Evolutionary conservation across 108 stramenopile species (phyloP).

Genomic region (Nannochloropsis salina): DNA sequence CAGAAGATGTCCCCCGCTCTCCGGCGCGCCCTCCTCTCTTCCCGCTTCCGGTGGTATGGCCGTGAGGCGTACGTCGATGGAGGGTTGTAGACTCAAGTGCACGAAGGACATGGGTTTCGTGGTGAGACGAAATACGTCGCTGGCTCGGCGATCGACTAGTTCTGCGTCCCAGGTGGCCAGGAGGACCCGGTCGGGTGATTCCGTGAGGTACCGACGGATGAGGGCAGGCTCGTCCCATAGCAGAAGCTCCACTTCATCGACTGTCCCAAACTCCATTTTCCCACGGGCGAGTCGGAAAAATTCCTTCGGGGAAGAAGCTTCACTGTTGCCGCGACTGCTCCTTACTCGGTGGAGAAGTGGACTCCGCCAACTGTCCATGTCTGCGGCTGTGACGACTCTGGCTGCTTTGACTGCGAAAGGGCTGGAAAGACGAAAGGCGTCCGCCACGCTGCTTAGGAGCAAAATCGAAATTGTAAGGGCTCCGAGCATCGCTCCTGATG

Average conservation of each 20-base stretch:
- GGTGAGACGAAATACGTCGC: background rate
- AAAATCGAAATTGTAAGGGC: too few species aligned
- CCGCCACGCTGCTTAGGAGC: too few species aligned
- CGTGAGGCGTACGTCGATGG: slow-evolving; percentile 12
- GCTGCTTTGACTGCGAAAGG: background rate
- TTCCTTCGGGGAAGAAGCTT: background rate
- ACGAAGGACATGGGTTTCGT: slow-evolving; percentile 4
- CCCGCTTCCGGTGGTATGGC: background rate
- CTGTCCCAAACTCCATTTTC: slow-evolving; percentile 14
- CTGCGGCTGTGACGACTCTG: background rate
- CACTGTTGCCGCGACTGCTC: background rate
- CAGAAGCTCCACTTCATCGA: background rate
- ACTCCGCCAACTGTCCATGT: too few species aligned
- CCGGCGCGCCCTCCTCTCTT: background rate
- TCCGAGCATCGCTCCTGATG: too few species aligned
- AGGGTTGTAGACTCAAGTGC: background rate
- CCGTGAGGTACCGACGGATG: background rate
- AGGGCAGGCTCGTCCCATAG: background rate
- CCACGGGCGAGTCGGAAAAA: background rate
- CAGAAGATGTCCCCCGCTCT: background rate
- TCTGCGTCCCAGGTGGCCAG: background rate
- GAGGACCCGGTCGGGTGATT: background rate
- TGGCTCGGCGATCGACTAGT: background rate
- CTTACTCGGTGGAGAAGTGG: background rate
- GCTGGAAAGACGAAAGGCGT: too few species aligned